Evolutionary conservation across 2,329 filamentous ascomycete species (phyloP).

Genomic region (Tricladium varicosporioides): DNA sequence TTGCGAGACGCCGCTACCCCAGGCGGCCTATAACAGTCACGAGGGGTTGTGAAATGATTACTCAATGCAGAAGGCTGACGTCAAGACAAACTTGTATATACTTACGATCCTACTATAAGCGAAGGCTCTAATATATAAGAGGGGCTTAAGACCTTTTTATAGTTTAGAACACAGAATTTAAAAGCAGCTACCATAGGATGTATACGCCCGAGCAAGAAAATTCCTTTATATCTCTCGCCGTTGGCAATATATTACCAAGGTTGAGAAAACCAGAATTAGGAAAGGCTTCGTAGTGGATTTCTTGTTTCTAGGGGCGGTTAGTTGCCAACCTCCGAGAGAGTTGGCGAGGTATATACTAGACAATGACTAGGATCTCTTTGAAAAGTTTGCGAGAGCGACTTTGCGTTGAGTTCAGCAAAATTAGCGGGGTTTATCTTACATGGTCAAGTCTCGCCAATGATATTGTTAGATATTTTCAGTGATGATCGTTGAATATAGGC

Average conservation of each 20-base stretch:
- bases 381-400: background rate
- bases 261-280: background rate
- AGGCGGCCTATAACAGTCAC: too few relatives aligned
- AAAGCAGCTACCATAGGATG: background rate
- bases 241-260: background rate
- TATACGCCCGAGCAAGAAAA: slow-evolving; percentile 5
- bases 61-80: background rate
- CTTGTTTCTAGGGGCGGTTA: background rate
- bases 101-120: background rate
- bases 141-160: background rate
- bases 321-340: background rate
- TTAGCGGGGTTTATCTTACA: background rate
- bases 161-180: background rate
- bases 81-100: background rate
- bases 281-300: background rate
- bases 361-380: background rate
- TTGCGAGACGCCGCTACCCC: too few relatives aligned
- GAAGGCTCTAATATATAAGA: background rate
- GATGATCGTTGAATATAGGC: too few relatives aligned
- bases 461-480: too few relatives aligned
- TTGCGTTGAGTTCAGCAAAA: background rate
- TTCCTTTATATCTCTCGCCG: background rate
- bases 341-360: background rate
- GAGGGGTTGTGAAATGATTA: background rate
- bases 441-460: too few relatives aligned